Evolutionary conservation across 192 early-diverging fungal genomes (phyloP).

Genomic region (Kickxella alabastrina): DNA sequence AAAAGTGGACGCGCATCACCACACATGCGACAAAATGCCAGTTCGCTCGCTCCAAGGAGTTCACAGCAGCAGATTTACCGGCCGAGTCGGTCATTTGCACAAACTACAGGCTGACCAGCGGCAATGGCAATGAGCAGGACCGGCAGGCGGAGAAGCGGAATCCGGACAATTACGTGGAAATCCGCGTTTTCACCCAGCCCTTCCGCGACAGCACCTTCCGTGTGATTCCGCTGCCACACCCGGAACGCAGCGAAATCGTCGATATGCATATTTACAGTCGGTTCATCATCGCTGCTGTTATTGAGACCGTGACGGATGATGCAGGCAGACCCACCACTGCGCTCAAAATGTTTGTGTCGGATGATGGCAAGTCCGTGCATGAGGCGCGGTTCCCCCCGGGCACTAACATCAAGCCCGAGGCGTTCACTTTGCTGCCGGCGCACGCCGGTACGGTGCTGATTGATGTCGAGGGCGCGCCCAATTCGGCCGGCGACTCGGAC

Average conservation of each 20-base stretch:
- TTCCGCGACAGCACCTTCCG: slow-evolving; percentile 12
- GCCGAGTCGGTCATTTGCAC: slow-evolving; percentile 75
- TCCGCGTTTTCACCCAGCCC: slow-evolving; percentile 55
- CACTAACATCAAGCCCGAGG: slow-evolving; percentile 65
- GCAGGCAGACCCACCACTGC: slow-evolving; percentile 19
- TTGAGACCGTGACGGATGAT: slow-evolving; percentile 14
- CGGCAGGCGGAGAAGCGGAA: slow-evolving; percentile 14
- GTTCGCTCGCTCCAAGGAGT: slow-evolving; percentile 66
- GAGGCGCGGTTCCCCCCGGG: slow-evolving; percentile 83
- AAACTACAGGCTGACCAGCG: slow-evolving; percentile 57
- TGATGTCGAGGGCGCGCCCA: slow-evolving; percentile 65
- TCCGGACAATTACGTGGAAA: slow-evolving; percentile 64
- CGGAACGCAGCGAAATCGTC: slow-evolving; percentile 21
- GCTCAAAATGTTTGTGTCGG: slow-evolving; percentile 67
- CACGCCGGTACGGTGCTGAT: slow-evolving; percentile 74
- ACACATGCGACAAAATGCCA: slow-evolving; percentile 83
- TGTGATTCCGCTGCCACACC: slow-evolving; percentile 11
- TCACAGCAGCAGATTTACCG: slow-evolving; percentile 54
- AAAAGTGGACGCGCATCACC: slow-evolving; percentile 68
- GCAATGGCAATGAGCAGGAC: slow-evolving; percentile 52
- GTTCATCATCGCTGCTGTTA: slow-evolving; percentile 38
- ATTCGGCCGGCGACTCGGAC: slow-evolving; percentile 35
- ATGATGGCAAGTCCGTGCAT: slow-evolving; percentile 68
- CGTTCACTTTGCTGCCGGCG: slow-evolving; percentile 84
- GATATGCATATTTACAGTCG: slow-evolving; percentile 33